Evolutionary conservation across 768 basidiomycete species (phyloP).

Genomic region (Lactarius trivialis): DNA sequence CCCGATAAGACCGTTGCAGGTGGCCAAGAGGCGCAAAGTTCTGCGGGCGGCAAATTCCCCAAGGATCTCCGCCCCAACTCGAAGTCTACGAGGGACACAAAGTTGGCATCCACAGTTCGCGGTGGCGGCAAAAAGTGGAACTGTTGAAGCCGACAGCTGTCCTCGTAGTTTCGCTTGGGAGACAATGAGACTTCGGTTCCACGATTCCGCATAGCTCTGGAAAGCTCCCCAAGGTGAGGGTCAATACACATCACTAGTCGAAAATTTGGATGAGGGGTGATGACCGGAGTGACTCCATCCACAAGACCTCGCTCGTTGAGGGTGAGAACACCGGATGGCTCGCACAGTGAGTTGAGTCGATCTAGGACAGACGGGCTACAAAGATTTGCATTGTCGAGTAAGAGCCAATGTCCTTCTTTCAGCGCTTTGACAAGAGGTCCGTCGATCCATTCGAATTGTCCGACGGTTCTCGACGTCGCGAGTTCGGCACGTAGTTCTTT

Average conservation of each 20-base stretch:
- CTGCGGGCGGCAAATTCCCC: neutral
- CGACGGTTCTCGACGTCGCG: constrained; percentile 30
- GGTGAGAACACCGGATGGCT: constrained; percentile 72
- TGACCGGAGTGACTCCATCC: constrained; percentile 61
- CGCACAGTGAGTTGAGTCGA: constrained; percentile 93
- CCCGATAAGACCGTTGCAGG: constrained; percentile 5
- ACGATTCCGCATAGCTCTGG: constrained; percentile 96
- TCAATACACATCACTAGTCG: constrained; percentile 92
- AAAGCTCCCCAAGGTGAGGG: constrained; percentile 86
- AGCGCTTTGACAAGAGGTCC: constrained; percentile 85
- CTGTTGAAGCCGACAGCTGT: constrained; percentile 12
- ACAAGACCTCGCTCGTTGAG: constrained; percentile 87
- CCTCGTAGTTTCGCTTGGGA: constrained; percentile 14
- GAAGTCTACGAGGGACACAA: constrained; percentile 7
- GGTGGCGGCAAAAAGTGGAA: constrained; percentile 10
- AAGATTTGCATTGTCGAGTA: constrained; percentile 89
- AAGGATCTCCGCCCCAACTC: constrained; percentile 19
- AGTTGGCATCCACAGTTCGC: neutral
- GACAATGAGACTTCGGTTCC: constrained; percentile 74
- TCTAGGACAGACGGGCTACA: constrained; percentile 96
- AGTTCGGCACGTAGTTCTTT: constrained; percentile 21
- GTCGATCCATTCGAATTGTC: constrained; percentile 91
- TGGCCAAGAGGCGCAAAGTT: neutral
- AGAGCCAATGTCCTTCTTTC: constrained; percentile 81
- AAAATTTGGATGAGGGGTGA: constrained; percentile 84